Evolutionary conservation across 2,329 filamentous ascomycete genomes (phyloP).

Genomic region (Furcasterigmium sp.): DNA sequence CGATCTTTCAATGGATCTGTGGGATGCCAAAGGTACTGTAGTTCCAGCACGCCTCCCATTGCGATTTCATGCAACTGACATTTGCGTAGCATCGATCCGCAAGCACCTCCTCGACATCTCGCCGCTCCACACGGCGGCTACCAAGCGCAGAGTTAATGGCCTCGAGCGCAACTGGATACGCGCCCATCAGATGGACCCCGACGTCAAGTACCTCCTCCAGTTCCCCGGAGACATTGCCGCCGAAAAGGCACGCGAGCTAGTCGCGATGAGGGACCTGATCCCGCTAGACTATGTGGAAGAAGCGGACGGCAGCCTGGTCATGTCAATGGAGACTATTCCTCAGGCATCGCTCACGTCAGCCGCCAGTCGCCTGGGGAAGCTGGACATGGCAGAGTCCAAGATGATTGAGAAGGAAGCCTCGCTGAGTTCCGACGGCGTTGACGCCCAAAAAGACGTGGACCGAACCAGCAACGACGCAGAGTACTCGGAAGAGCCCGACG

Average conservation of each 20-base stretch:
- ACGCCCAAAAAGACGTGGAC: too few relatives aligned
- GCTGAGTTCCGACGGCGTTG: too few relatives aligned
- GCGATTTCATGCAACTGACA: background rate
- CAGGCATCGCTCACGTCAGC: conserved; percentile 8
- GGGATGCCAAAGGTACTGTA: background rate
- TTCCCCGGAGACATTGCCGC: conserved; percentile 2
- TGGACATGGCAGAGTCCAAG: conserved; percentile 2
- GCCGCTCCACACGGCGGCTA: background rate
- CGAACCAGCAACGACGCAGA: too few relatives aligned
- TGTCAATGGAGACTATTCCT: conserved; percentile 2
- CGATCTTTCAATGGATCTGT: background rate
- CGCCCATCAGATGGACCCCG: background rate
- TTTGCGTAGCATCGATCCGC: background rate
- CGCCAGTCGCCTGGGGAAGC: conserved; percentile 3
- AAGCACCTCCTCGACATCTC: background rate
- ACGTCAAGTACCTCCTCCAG: conserved; percentile 1
- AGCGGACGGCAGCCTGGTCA: background rate
- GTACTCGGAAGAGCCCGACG: too few relatives aligned
- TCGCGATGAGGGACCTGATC: background rate
- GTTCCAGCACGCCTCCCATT: background rate
- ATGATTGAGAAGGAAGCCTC: too few relatives aligned
- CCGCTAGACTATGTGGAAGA: background rate
- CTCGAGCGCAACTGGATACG: conserved; percentile 3
- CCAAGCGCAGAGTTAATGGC: background rate
- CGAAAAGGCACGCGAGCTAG: background rate